Percentiles rank a stretch among this genome's conserved stretches.
These are phyloP conservation scores for Venturia asperata DNA, from an alignment of 2,329 filamentous ascomycete genomes.

Conservation along the genomic window DNA sequence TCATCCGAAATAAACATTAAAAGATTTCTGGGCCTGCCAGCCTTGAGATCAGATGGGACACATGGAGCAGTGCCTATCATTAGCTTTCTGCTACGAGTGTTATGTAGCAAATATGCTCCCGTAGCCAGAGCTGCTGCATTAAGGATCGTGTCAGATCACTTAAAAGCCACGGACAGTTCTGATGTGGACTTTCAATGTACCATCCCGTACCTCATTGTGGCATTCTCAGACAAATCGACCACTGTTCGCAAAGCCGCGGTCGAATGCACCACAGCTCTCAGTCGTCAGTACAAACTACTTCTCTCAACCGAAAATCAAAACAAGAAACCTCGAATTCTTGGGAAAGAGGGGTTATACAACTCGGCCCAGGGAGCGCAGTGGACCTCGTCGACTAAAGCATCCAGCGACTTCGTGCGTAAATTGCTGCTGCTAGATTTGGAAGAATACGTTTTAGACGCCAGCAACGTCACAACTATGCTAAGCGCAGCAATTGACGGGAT, in stretches of 20 bases:
- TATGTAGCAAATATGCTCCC: constrained; percentile 62
- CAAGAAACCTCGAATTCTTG: constrained; percentile 1
- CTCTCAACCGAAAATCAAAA: constrained; percentile 1
- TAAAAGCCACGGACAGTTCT: constrained; percentile 22
- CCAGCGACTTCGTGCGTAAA: constrained; percentile 33
- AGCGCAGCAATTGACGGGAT: constrained; percentile 52
- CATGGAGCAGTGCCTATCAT: constrained; percentile 59
- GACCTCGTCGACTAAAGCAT: constrained; percentile 26
- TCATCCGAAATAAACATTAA: constrained; percentile 9
- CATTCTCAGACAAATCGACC: constrained; percentile 67
- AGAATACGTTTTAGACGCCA: constrained; percentile 75
- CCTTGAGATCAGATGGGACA: constrained; percentile 47
- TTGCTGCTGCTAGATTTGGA: constrained; percentile 66
- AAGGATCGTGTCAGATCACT: constrained; percentile 22
- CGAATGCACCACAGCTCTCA: constrained; percentile 46
- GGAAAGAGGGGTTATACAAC: constrained; percentile 19
- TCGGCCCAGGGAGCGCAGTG: constrained; percentile 10
- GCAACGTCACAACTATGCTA: constrained; percentile 60
- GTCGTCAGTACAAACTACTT: constrained; percentile 21
- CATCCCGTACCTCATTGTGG: constrained; percentile 71
- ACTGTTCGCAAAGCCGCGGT: constrained; percentile 70
- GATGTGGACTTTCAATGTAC: constrained; percentile 69
- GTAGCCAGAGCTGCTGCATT: constrained; percentile 24
- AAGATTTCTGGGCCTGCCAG: not conserved
- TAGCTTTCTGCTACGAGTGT: constrained; percentile 68